A percentile compares a stretch with the other conserved stretches of the same genome.
Evolutionary conservation across 495 filamentous ascomycete species (phyloP).

Genomic region (Aspergillus hancockii): DNA sequence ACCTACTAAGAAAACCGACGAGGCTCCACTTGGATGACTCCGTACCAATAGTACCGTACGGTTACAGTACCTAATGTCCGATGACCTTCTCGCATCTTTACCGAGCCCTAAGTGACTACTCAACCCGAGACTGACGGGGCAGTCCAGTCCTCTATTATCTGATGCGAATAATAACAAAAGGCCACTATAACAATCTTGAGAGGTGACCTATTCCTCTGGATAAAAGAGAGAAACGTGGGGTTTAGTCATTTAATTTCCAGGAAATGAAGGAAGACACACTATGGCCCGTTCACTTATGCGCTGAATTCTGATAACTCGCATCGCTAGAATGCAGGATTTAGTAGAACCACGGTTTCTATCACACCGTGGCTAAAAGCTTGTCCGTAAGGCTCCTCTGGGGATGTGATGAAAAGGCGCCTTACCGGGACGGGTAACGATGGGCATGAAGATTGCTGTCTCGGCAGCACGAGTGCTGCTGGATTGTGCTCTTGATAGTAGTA

Average conservation of each 20-base stretch:
- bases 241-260: background rate
- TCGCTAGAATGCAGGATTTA: slow-evolving; percentile 19
- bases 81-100: background rate
- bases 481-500: slow-evolving; percentile 1
- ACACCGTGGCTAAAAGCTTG: slow-evolving; percentile 32
- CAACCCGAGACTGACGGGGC: background rate
- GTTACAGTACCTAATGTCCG: background rate
- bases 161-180: background rate
- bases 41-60: background rate
- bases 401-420: slow-evolving; percentile 15
- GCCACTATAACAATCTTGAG: background rate
- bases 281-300: background rate
- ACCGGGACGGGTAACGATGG: slow-evolving; percentile 19
- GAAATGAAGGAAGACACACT: background rate
- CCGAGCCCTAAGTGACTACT: background rate
- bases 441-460: slow-evolving; percentile 7
- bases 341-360: slow-evolving; percentile 16
- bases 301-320: background rate
- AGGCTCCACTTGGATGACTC: background rate
- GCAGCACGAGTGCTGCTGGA: slow-evolving; percentile 1
- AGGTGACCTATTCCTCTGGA: background rate
- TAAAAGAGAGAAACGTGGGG: background rate
- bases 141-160: background rate
- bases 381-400: slow-evolving; percentile 26
- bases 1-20: background rate